Percentiles rank a stretch among this genome's conserved stretches.
Evolutionary conservation across 2,329 filamentous ascomycete species (phyloP).

Genomic region (Nigrograna mackinnonii): DNA sequence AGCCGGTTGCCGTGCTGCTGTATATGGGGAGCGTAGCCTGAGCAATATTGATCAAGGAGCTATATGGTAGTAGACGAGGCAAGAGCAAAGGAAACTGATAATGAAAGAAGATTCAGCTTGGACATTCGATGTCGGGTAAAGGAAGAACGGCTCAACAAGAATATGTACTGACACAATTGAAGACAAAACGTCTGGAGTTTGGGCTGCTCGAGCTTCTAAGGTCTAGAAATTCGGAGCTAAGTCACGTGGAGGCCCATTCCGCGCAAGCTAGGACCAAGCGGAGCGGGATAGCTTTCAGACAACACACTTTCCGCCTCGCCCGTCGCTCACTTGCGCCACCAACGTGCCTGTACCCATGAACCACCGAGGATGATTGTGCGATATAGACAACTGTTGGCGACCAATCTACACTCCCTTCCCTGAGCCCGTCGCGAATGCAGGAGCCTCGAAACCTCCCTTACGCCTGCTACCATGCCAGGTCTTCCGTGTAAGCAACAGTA

Average conservation of each 20-base stretch:
- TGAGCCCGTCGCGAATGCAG: conserved; percentile 35
- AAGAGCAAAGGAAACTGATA: conserved; percentile 5
- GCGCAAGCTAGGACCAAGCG: not conserved
- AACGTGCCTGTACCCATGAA: conserved; percentile 29
- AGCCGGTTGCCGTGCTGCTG: too few species aligned
- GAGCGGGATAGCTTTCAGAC: not conserved
- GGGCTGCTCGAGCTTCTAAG: too few species aligned
- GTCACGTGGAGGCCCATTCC: too few species aligned
- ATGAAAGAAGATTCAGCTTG: conserved; percentile 5
- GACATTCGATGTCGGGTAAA: too few species aligned
- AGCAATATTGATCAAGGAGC: too few species aligned
- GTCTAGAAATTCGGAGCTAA: too few species aligned
- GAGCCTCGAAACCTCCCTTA: conserved; percentile 15
- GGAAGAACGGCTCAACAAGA: not conserved
- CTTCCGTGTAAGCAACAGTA: conserved; percentile 55
- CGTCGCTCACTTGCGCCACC: conserved; percentile 8
- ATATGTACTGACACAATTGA: conserved; percentile 7
- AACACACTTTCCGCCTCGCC: conserved; percentile 5
- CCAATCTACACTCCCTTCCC: conserved; percentile 38
- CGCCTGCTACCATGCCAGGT: conserved; percentile 49
- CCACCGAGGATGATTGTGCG: conserved; percentile 44
- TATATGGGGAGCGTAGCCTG: too few species aligned
- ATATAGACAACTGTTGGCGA: conserved; percentile 40
- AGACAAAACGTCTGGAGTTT: conserved; percentile 11
- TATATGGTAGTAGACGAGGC: conserved; percentile 1